Base-by-base conservation (phyloP, 1,284 basidiomycete genomes). In the Vanrija humicola region DNA sequence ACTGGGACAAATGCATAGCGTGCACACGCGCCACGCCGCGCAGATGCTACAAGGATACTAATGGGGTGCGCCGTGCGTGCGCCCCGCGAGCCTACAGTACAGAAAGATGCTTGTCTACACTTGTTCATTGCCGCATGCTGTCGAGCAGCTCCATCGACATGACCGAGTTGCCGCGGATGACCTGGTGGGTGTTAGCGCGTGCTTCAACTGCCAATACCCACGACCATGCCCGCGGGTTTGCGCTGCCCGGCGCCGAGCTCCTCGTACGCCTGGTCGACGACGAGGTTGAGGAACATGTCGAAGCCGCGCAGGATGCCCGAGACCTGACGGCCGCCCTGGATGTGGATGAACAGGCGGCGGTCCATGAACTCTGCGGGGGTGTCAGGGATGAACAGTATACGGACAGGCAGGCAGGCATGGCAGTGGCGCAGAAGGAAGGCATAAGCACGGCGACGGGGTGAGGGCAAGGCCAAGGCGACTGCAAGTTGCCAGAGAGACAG, bases 251-350 rank as follows among this genome's bases (percentile, higher is more conserved):
- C 87, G 10, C 85, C 87, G 0, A 87, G 85, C 79, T 98, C 94
- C 78, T 99, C 96, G 67, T 87, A 78, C 15, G 91, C 90, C 69
- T 98, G 90, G 74, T 98, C 95, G 72, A 99, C 85, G 58, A 98
- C 95, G 43, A 99, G 83, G 77, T 99, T 99, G 74, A 99, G 81
- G 81, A 99, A 99, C 67, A 99, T 88, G 81, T 98, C 96, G 78
- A 95, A 98, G 39, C 96, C 96, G 61, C 96, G 86, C 54, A 98
- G 79, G n/a, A 86, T 87, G 55, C 95, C 96, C 77, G 90, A 91
- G 68, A 98, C 88, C 82, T 90, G 92, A 68, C 96, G 87, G 55
- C 92, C 92, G 52, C 94, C 96, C 74, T 99, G 95, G 7, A 99
- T 82, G 79, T 97, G 87, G 70, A 98, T 82, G 77, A 92, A 93